Evolutionary conservation across 2,329 filamentous ascomycete species (phyloP), one percentile per base, ranked within the genome.

Genomic region (Colletotrichum cuscutae): DNA sequence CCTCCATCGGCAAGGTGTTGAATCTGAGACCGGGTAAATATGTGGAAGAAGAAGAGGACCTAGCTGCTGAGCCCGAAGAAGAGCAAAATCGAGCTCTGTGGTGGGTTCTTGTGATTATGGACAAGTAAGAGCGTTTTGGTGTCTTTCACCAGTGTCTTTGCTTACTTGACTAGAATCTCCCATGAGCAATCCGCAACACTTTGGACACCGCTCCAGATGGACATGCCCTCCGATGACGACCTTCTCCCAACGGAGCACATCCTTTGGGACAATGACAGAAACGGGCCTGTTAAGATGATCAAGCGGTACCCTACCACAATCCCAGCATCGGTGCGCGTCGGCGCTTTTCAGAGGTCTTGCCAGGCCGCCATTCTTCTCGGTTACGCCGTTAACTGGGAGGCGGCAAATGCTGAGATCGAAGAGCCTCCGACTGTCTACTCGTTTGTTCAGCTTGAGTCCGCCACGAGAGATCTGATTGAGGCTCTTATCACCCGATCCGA

Each of bases 101-200:
- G 79, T 86, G 84, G 84, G 81, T 80, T 2, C 77, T 86, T 54
- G 82, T 86, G 71, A 83, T 86, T 22, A 77, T 86, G 35, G 84
- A 86, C 71, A 83, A 85, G 82, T 84, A 75, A 78, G 82, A 78
- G 13, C 42, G n/a, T 11, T 12, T 26, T 28, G 30, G 15, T 28
- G 22, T 26, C 42, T 24, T n/a, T 28, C 49, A 24, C 58, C 46
- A 2, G 6, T 1, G 37, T 6, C n/a, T 19, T 61, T 37, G 56
- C 74, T 73, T 42, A 74, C 64, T 22, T 32, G 4, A n/a, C n/a
- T 19, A 79, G 77, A 46, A 77, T 82, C 46, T 75, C 80, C 35
- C 81, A 82, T 53, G 78, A 80, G 54, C 80, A 82, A 69, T 78
- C 76, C 60, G 75, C 75, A 62, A 77, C 81, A 32, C 77, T 79